A percentile compares a stretch with the other conserved stretches of the same genome.
These are phyloP conservation scores for Hypericum androsaemum DNA, from an alignment of 345 rosid species.

Conservation along the genomic window DNA sequence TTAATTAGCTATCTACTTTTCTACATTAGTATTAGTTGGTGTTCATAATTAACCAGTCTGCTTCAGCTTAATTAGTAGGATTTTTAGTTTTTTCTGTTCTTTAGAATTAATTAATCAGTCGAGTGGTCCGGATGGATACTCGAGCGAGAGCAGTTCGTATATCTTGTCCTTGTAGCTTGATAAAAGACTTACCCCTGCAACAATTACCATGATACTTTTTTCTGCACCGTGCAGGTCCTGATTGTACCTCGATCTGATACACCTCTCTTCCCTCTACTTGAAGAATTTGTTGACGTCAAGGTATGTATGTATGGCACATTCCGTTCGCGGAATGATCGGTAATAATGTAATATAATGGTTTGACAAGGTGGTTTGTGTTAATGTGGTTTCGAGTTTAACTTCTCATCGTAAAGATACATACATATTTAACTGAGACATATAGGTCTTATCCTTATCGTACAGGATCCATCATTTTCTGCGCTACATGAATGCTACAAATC, in stretches of 20 bases:
- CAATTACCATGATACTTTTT: too few relatives aligned
- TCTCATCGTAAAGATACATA: neutral
- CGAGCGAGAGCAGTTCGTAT: too few relatives aligned
- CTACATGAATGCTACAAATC: constrained; percentile 79
- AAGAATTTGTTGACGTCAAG: constrained; percentile 95
- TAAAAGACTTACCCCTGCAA: too few relatives aligned
- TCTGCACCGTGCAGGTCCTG: constrained; percentile 88
- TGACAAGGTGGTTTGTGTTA: neutral
- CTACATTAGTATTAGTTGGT: too few relatives aligned
- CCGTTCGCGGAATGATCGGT: neutral
- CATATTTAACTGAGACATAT: too few relatives aligned
- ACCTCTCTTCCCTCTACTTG: too few relatives aligned
- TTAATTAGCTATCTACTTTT: too few relatives aligned
- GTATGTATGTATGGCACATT: constrained; percentile 26
- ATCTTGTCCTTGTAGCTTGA: too few relatives aligned
- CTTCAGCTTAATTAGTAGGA: too few relatives aligned
- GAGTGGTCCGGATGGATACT: constrained; percentile 11
- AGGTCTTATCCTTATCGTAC: constrained; percentile 6
- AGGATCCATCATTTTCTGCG: constrained; percentile 92
- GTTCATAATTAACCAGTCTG: too few relatives aligned
- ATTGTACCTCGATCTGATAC: constrained; percentile 83
- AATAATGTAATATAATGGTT: neutral
- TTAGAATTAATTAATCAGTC: constrained; percentile 4
- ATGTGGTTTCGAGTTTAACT: too few relatives aligned
- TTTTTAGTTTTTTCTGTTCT: constrained; percentile 1